These are phyloP conservation scores for Helicostylum pulchrum DNA, from an alignment of 192 early-diverging fungal species.

Conservation along the genomic window DNA sequence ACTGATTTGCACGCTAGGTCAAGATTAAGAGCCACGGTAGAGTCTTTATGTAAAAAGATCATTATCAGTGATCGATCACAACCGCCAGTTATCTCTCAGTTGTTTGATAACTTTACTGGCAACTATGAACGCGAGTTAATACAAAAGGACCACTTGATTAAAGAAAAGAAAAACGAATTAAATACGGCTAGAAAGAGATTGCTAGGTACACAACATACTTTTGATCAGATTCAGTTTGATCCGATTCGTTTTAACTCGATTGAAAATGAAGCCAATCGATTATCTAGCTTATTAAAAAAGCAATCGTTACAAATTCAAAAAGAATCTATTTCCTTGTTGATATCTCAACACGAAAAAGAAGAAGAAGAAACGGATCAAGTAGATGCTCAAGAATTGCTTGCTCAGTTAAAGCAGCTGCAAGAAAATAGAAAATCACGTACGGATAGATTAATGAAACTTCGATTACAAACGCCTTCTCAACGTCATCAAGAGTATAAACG, in stretches of 20 bases:
- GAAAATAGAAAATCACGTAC: conserved; percentile 27
- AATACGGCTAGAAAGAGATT: conserved; percentile 31
- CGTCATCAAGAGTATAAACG: conserved; percentile 60
- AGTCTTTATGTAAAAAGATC: conserved; percentile 16
- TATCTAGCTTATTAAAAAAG: conserved; percentile 30
- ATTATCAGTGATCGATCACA: not conserved
- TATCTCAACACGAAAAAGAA: conserved; percentile 23
- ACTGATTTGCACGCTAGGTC: not conserved
- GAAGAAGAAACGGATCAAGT: conserved; percentile 27
- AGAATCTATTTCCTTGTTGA: conserved; percentile 25
- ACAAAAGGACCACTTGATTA: conserved; percentile 42
- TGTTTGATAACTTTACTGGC: conserved; percentile 43
- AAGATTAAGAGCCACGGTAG: conserved; percentile 13
- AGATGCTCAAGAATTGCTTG: conserved; percentile 26
- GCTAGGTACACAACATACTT: conserved; percentile 26
- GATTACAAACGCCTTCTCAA: conserved; percentile 35
- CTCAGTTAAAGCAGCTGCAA: conserved; percentile 21
- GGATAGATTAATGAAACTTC: conserved; percentile 45
- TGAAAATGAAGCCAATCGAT: conserved; percentile 27
- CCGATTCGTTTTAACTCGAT: conserved; percentile 23
- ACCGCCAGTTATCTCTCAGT: conserved; percentile 28
- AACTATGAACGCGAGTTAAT: conserved; percentile 44
- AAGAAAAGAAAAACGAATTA: conserved; percentile 36
- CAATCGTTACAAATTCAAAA: conserved; percentile 37
- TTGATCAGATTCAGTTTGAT: conserved; percentile 29